Evolutionary conservation across 768 basidiomycete species (phyloP).

Genomic region (Russula earlei): DNA sequence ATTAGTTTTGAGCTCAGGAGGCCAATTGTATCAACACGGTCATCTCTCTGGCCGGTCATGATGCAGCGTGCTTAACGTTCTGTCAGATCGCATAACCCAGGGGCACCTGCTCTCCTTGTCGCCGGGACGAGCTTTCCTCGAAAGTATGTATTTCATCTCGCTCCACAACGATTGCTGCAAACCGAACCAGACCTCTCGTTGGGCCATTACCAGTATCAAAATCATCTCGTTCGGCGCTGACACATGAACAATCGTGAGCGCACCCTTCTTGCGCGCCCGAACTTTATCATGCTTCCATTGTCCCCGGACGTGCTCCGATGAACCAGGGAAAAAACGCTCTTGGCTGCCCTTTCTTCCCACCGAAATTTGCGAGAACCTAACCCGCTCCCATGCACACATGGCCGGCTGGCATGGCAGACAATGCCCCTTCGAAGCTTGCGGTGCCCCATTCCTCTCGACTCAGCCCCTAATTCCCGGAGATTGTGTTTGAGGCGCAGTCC

Average conservation of each 20-base stretch:
- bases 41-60: background rate
- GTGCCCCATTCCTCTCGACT: background rate
- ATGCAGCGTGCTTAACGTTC: background rate
- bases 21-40: background rate
- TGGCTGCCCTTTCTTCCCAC: background rate
- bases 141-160: background rate
- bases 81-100: background rate
- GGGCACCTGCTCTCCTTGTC: background rate
- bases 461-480: too few species aligned
- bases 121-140: background rate
- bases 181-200: constrained; percentile 5
- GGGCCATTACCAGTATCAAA: background rate
- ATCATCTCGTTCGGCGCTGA: background rate
- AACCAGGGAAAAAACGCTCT: background rate
- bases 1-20: background rate
- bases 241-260: background rate
- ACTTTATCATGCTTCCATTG: background rate
- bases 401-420: background rate
- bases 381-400: background rate
- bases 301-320: background rate
- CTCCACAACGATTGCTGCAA: background rate
- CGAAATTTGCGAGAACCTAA: too few species aligned
- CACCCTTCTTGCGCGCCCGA: background rate
- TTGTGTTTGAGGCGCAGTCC: background rate
- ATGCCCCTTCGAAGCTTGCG: background rate